These are phyloP conservation scores for Ascochyta fabae DNA, from an alignment of 2,329 filamentous ascomycete species.

Conservation along the genomic window DNA sequence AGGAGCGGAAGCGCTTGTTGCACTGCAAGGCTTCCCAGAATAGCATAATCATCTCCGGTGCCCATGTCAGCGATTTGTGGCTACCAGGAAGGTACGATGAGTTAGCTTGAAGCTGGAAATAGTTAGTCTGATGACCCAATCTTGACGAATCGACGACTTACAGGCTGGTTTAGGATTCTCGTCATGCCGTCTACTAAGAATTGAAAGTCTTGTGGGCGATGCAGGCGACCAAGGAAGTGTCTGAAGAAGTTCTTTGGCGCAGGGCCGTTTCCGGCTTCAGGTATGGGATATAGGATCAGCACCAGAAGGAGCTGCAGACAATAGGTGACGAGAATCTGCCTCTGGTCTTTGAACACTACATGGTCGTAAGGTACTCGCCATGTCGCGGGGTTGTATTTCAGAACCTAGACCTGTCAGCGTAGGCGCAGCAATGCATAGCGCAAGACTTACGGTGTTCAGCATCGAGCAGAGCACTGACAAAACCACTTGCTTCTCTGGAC, in stretches of 20 bases:
- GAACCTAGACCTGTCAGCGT: conserved; percentile 64
- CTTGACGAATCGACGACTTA: conserved; percentile 34
- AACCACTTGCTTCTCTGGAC: conserved; percentile 88
- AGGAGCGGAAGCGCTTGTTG: conserved; percentile 95
- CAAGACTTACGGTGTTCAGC: conserved; percentile 80
- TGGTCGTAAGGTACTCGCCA: conserved; percentile 96
- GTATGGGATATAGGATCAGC: conserved; percentile 84
- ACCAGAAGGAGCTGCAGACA: conserved; percentile 89
- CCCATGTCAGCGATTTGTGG: conserved; percentile 81
- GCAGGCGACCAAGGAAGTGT: conserved; percentile 87
- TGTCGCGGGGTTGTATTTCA: conserved; percentile 93
- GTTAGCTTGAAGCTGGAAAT: conserved; percentile 74
- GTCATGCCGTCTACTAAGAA: conserved; percentile 96
- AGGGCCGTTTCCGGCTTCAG: conserved; percentile 70
- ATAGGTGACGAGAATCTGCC: conserved; percentile 89
- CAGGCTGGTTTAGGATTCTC: conserved; percentile 86
- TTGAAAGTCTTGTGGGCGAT: conserved; percentile 95
- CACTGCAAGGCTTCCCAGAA: conserved; percentile 98
- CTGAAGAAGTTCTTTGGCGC: conserved; percentile 90
- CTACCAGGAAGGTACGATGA: conserved; percentile 86
- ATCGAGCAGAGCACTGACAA: conserved; percentile 90
- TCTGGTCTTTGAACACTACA: conserved; percentile 87
- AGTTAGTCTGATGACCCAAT: conserved; percentile 27
- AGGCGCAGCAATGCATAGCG: background rate
- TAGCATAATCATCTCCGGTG: conserved; percentile 93